phyloP scores from a whole-genome alignment of 192 early-diverging fungal species.

The Mortierella antarctica region DNA sequence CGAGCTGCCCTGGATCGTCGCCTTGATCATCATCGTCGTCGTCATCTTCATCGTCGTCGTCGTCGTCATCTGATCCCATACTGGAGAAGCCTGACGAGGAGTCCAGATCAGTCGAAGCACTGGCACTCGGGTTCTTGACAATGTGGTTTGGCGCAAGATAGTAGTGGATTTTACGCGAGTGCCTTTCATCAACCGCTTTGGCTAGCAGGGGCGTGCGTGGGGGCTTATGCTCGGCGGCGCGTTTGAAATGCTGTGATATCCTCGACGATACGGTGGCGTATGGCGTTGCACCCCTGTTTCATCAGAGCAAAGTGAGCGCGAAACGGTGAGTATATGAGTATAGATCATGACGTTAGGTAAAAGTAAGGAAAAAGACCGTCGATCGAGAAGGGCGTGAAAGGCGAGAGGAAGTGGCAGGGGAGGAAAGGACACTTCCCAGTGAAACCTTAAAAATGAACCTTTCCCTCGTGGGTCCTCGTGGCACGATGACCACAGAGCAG shows the following conservation, averaged over 20 bases:
- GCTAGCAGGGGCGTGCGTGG: constrained; percentile 78
- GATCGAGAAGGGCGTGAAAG: neutral
- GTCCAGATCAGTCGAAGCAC: constrained; percentile 28
- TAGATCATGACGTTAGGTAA: neutral
- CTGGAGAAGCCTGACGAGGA: constrained; percentile 51
- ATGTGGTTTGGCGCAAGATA: constrained; percentile 67
- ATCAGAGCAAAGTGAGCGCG: constrained; percentile 5
- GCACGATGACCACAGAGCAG: constrained; percentile 9
- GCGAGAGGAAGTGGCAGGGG: neutral
- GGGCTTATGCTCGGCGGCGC: constrained; percentile 78
- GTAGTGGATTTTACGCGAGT: constrained; percentile 80
- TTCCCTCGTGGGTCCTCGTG: constrained; percentile 40
- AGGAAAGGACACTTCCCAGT: neutral
- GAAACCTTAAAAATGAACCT: constrained; percentile 5
- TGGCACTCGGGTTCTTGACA: constrained; percentile 42
- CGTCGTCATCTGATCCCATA: constrained; percentile 38
- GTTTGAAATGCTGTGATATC: constrained; percentile 91
- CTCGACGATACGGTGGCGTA: constrained; percentile 91
- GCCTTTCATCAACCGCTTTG: constrained; percentile 73
- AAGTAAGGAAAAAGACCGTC: neutral
- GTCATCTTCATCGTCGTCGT: constrained; percentile 51
- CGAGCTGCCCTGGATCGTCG: neutral
- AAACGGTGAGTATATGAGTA: neutral
- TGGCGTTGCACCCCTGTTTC: constrained; percentile 78
- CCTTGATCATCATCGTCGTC: constrained; percentile 30